A percentile compares a stretch with the other conserved stretches of the same genome.
Conservation (phyloP, 257 asterid genomes). For the Solanum chiquidenum region DNA sequence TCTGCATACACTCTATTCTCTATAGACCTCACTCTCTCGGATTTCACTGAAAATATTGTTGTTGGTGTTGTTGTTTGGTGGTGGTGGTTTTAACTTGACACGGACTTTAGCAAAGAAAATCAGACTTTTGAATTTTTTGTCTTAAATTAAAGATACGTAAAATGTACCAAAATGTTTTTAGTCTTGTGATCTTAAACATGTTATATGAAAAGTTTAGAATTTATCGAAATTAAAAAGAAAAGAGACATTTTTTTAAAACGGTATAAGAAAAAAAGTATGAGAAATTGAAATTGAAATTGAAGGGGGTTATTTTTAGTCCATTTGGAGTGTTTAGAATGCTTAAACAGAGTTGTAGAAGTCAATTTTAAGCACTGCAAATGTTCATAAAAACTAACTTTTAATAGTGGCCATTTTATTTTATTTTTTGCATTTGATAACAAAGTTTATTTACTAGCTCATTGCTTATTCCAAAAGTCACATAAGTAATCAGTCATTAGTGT, state of each 20-base stretch:
- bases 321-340: not conserved
- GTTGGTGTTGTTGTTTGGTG: fast-evolving
- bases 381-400: not conserved
- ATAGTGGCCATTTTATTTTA: not conserved
- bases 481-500: not conserved
- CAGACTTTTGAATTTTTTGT: too few relatives aligned
- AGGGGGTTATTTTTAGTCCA: not conserved
- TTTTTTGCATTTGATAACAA: not conserved
- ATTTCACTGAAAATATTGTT: too few relatives aligned
- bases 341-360: constrained; percentile 1
- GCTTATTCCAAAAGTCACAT: not conserved
- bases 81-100: not conserved
- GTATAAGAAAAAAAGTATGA: too few relatives aligned
- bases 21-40: fast-evolving
- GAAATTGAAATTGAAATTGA: not conserved
- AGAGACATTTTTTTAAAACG: too few relatives aligned
- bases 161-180: too few relatives aligned
- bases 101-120: too few relatives aligned
- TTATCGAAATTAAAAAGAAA: too few relatives aligned
- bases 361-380: not conserved
- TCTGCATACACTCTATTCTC: not conserved
- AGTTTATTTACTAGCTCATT: not conserved
- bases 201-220: too few relatives aligned
- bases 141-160: too few relatives aligned
- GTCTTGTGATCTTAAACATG: too few relatives aligned